Conservation (phyloP, 2,329 filamentous ascomycete species). For the Penicillium sp. region DNA sequence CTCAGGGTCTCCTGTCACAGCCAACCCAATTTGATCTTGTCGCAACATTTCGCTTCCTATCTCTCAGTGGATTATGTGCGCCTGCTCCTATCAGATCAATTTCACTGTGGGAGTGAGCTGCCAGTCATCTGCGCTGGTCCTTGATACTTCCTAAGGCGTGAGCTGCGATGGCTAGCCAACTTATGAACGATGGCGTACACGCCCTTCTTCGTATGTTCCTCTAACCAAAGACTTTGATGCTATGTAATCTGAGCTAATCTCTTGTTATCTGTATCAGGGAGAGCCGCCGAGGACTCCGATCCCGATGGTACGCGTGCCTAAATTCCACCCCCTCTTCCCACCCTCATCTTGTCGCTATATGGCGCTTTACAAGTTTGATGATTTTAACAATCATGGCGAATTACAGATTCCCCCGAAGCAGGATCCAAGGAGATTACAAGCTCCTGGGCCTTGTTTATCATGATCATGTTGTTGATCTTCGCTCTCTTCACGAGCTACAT, state of each 20-base stretch:
- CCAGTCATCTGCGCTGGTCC: constrained; percentile 28
- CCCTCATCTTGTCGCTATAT: constrained; percentile 3
- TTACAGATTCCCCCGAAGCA: constrained; percentile 67
- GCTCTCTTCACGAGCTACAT: constrained; percentile 97
- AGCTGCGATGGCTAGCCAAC: constrained; percentile 37
- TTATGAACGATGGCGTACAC: constrained; percentile 37
- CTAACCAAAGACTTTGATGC: background rate
- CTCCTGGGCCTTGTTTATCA: constrained; percentile 96
- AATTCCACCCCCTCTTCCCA: constrained; percentile 10
- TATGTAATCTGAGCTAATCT: constrained; percentile 17
- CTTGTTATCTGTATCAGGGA: constrained; percentile 26
- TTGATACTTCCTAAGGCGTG: constrained; percentile 21
- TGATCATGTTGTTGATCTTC: constrained; percentile 88
- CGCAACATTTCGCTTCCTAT: constrained; percentile 3
- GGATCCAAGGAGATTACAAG: constrained; percentile 91
- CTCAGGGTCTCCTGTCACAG: background rate
- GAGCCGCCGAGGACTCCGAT: constrained; percentile 39
- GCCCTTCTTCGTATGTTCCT: constrained; percentile 38
- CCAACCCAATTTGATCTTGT: constrained; percentile 10
- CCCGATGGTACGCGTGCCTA: constrained; percentile 38
- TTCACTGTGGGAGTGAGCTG: constrained; percentile 37
- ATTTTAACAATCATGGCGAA: constrained; percentile 22
- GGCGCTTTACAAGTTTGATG: constrained; percentile 4
- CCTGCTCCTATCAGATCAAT: constrained; percentile 30
- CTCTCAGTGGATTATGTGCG: constrained; percentile 37